Evolutionary conservation across 306 rosid species (phyloP).

Genomic region (Gynostemma pentaphyllum): DNA sequence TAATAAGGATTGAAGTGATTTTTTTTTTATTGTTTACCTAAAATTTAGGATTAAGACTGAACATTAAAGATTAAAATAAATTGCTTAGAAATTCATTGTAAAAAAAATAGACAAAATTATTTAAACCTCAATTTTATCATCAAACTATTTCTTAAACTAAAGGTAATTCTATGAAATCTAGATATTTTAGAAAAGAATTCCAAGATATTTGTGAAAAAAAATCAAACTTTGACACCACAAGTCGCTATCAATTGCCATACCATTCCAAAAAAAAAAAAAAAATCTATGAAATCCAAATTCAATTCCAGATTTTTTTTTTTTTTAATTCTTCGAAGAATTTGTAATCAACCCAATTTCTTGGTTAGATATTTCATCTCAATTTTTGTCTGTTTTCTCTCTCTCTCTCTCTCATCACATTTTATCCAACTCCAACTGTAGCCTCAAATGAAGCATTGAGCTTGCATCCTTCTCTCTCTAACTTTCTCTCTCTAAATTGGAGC

Average conservation of each 20-base stretch:
- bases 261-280: too few relatives aligned
- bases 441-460: conserved; percentile 12
- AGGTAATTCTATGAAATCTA: neutral
- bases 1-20: too few relatives aligned
- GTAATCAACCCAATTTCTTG: neutral
- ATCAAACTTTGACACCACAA: neutral
- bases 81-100: too few relatives aligned
- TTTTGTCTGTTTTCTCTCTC: neutral
- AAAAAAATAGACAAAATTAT: too few relatives aligned
- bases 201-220: neutral
- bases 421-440: neutral
- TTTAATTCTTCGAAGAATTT: too few relatives aligned
- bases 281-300: neutral
- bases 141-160: too few relatives aligned
- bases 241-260: neutral
- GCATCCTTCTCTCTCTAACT: conserved; percentile 16
- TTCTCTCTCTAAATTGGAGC: conserved; percentile 8
- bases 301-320: neutral
- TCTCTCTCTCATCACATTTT: neutral
- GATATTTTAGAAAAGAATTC: neutral
- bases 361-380: neutral
- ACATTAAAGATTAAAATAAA: too few relatives aligned
- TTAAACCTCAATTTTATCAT: too few relatives aligned
- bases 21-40: too few relatives aligned
- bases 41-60: too few relatives aligned